Conservation (phyloP, 108 stramenopile genomes). For the Licmophora abbreviata region DNA sequence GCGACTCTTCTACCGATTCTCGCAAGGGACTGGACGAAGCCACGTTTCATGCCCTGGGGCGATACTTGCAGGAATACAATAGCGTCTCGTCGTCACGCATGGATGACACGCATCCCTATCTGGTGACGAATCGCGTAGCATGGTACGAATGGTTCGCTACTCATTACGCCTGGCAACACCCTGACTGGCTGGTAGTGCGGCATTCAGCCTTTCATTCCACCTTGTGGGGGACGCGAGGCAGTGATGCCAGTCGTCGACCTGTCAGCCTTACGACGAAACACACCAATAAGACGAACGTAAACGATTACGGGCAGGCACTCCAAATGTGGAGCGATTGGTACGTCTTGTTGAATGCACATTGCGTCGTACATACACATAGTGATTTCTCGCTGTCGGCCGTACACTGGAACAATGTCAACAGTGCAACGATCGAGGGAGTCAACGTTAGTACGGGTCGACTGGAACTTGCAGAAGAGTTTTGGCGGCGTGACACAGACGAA, state of each 20-base stretch:
- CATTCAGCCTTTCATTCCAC: slow-evolving; percentile 22
- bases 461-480: slow-evolving; percentile 1
- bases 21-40: slow-evolving; percentile 24
- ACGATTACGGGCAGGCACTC: background rate
- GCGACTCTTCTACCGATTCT: slow-evolving; percentile 17
- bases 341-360: slow-evolving; percentile 22
- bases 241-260: no score
- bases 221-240: no score
- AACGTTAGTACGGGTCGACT: slow-evolving; percentile 20
- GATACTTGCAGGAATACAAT: no score
- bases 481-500: background rate
- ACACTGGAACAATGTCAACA: slow-evolving; percentile 23
- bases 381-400: slow-evolving; percentile 37
- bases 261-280: no score
- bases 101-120: slow-evolving; percentile 15
- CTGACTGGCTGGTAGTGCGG: slow-evolving; percentile 17
- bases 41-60: slow-evolving; percentile 22
- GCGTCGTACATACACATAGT: slow-evolving; percentile 35
- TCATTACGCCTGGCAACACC: slow-evolving; percentile 29
- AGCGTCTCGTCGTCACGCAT: no score
- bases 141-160: slow-evolving; percentile 26
- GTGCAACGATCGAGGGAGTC: slow-evolving; percentile 29
- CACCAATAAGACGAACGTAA: no score
- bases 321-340: slow-evolving; percentile 46
- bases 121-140: slow-evolving; percentile 36